phyloP scores from a whole-genome alignment of 2,329 filamentous ascomycete species.

The Fusarium praegraminearum region DNA sequence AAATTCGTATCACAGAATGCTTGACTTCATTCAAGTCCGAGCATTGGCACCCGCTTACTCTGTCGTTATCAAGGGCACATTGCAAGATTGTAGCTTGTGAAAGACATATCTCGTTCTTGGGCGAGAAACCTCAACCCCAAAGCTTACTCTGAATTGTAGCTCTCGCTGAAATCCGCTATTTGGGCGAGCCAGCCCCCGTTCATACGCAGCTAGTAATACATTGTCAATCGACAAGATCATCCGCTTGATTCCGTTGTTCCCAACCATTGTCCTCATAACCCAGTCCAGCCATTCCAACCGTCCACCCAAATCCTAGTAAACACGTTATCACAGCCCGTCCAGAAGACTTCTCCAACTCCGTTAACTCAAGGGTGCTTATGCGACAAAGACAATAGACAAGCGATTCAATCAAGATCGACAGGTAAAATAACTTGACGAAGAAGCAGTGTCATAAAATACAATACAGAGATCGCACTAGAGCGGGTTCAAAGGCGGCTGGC shows the following conservation, averaged over 20 bases:
- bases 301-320: constrained; percentile 38
- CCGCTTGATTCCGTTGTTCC: constrained; percentile 6
- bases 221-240: constrained; percentile 19
- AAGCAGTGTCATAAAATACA: constrained; percentile 43
- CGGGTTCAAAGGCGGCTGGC: neutral
- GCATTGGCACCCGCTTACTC: neutral
- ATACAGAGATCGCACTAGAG: constrained; percentile 32
- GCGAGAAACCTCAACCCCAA: constrained; percentile 30
- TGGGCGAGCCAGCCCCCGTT: constrained; percentile 26
- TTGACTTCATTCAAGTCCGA: neutral
- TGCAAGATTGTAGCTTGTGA: constrained; percentile 35
- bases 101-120: constrained; percentile 2
- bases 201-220: constrained; percentile 42
- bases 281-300: constrained; percentile 9
- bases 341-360: constrained; percentile 36
- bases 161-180: constrained; percentile 36
- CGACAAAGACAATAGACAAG: constrained; percentile 32
- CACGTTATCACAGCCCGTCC: constrained; percentile 31
- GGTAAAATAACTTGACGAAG: constrained; percentile 17
- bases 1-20: neutral
- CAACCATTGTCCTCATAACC: constrained; percentile 20
- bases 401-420: constrained; percentile 29
- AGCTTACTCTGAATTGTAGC: constrained; percentile 39
- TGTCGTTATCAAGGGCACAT: neutral
- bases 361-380: constrained; percentile 30